These are phyloP conservation scores for Monilinia laxa DNA, from an alignment of 2,329 filamentous ascomycete genomes.

Conservation along the genomic window DNA sequence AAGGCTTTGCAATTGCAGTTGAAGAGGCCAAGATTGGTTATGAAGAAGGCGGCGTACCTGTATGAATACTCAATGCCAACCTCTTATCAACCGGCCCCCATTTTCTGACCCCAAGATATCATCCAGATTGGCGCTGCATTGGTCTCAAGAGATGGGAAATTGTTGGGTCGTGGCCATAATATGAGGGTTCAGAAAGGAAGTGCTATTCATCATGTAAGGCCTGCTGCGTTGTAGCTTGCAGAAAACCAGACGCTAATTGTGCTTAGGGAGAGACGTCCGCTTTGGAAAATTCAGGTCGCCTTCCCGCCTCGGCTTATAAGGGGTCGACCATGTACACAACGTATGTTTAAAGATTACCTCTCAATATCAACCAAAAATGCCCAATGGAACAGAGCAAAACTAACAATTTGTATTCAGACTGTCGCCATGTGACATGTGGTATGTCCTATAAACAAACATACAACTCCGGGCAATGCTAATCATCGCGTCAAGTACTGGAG, in stretches of 20 bases:
- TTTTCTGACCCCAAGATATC: slow-evolving; percentile 3
- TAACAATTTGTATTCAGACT: slow-evolving; percentile 43
- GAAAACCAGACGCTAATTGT: background rate
- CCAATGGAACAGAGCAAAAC: background rate
- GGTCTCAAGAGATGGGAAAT: slow-evolving; percentile 65
- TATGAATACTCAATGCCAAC: slow-evolving; percentile 35
- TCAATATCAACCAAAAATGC: background rate
- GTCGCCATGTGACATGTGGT: slow-evolving; percentile 75
- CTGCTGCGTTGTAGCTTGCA: background rate
- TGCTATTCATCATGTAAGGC: slow-evolving; percentile 66
- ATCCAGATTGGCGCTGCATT: slow-evolving; percentile 55
- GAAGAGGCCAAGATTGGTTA: slow-evolving; percentile 49
- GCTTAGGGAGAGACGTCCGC: slow-evolving; percentile 72
- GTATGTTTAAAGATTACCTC: slow-evolving; percentile 1
- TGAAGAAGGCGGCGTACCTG: slow-evolving; percentile 50
- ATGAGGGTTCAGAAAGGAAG: slow-evolving; percentile 72
- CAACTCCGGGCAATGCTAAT: slow-evolving; percentile 12
- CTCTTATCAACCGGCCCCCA: too few relatives aligned
- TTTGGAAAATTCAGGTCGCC: slow-evolving; percentile 70
- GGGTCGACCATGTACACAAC: slow-evolving; percentile 83
- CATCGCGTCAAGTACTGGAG: slow-evolving; percentile 55
- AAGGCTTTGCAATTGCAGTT: slow-evolving; percentile 47
- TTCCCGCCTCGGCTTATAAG: slow-evolving; percentile 66
- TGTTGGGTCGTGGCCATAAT: slow-evolving; percentile 72
- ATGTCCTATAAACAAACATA: slow-evolving; percentile 20